These are phyloP conservation scores for Globisporangium viniferum DNA, from an alignment of 352 stramenopile species.

Conservation along the genomic window DNA sequence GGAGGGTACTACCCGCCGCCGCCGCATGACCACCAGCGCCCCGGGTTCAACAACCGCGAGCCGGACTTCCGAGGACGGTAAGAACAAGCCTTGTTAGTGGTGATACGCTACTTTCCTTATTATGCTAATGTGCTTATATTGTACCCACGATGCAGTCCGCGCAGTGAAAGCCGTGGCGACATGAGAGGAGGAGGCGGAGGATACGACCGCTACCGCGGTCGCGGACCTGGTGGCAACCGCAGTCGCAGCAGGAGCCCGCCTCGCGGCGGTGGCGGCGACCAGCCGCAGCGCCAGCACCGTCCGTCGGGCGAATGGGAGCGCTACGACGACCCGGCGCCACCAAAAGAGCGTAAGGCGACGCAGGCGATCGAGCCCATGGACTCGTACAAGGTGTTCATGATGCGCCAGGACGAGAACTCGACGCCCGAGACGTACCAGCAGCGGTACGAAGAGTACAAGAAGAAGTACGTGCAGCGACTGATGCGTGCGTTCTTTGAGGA, in stretches of 20 bases:
- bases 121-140: not conserved
- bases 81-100: not conserved
- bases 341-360: constrained; percentile 31
- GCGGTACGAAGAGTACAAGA: constrained; percentile 88
- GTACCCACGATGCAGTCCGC: constrained; percentile 7
- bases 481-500: constrained; percentile 83
- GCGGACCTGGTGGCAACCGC: constrained; percentile 19
- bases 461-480: constrained; percentile 77
- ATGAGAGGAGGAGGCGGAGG: constrained; percentile 12
- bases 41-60: constrained; percentile 16
- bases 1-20: constrained; percentile 25
- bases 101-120: not conserved
- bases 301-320: constrained; percentile 21
- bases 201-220: constrained; percentile 23
- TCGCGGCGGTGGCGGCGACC: constrained; percentile 12
- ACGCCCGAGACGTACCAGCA: constrained; percentile 82
- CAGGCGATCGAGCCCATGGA: constrained; percentile 64
- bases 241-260: constrained; percentile 37
- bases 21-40: constrained; percentile 20
- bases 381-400: constrained; percentile 89
- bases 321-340: constrained; percentile 16
- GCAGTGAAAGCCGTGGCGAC: constrained; percentile 24
- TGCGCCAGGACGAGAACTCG: constrained; percentile 80
- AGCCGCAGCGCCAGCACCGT: not conserved
- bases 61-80: constrained; percentile 25